These are phyloP conservation scores for Epichloe hybrida DNA, from an alignment of 2,329 filamentous ascomycete genomes.

Conservation along the genomic window DNA sequence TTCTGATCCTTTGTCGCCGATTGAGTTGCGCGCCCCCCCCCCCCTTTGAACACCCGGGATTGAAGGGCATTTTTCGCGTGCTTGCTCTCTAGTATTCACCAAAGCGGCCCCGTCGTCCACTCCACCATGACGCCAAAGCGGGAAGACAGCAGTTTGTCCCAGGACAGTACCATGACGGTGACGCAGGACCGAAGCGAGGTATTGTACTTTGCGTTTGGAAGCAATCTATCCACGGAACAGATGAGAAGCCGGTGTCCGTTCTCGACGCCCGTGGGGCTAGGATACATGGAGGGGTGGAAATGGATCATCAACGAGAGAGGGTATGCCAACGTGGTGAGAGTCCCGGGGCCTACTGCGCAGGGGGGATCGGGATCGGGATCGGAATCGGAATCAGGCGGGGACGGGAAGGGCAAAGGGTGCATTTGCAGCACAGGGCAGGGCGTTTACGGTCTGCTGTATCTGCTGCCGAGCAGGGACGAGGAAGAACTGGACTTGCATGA, in stretches of 20 bases:
- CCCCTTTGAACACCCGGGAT: not conserved
- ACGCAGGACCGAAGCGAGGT: slow-evolving; percentile 22
- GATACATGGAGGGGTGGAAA: slow-evolving; percentile 38
- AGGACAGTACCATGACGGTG: slow-evolving; percentile 22
- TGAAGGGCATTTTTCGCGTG: not conserved
- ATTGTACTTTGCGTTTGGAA: slow-evolving; percentile 59
- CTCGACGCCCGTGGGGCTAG: slow-evolving; percentile 43
- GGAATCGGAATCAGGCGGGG: too few relatives aligned
- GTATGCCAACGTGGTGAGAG: slow-evolving; percentile 50
- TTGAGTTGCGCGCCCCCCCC: not conserved
- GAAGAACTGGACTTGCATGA: slow-evolving; percentile 40
- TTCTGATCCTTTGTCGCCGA: not conserved
- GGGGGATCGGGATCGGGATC: too few relatives aligned
- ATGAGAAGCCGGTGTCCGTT: slow-evolving; percentile 50
- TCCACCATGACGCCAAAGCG: slow-evolving; percentile 11
- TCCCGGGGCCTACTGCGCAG: too few relatives aligned
- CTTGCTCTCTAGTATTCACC: too few relatives aligned
- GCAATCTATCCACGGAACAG: slow-evolving; percentile 52
- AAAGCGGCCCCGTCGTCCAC: too few relatives aligned
- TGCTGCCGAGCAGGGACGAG: slow-evolving; percentile 36
- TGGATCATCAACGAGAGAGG: slow-evolving; percentile 57
- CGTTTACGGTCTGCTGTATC: slow-evolving; percentile 47
- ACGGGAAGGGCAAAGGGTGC: not conserved
- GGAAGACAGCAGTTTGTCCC: slow-evolving; percentile 20
- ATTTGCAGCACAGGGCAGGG: not conserved